Evolutionary conservation across 225 moss, liverwort and hornwort species (phyloP).

Genomic region (Physcomitrium patens): DNA sequence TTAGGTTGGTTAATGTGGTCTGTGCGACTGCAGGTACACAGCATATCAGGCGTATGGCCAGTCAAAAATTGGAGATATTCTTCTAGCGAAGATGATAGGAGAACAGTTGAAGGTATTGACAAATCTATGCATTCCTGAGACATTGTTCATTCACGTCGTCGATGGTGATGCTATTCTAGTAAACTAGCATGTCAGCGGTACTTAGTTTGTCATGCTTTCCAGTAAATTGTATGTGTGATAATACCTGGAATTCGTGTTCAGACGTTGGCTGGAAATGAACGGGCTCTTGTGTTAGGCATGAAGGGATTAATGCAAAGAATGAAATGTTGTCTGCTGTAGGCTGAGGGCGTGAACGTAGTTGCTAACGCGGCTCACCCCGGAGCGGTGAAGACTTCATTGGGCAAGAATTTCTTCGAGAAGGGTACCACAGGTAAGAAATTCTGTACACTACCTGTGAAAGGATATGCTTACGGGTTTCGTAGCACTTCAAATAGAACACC

Average conservation of each 20-base stretch:
- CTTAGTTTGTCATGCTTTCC: neutral
- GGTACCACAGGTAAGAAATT: constrained; percentile 33
- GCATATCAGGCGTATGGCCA: constrained; percentile 49
- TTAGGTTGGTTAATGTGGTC: neutral
- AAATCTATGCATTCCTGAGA: neutral
- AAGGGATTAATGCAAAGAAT: neutral
- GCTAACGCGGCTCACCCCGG: constrained; percentile 48
- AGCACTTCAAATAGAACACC: too few species aligned
- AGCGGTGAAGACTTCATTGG: constrained; percentile 40
- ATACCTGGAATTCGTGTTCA: neutral
- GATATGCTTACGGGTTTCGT: too few species aligned
- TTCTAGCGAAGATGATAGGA: constrained; percentile 47
- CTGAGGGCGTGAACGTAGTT: constrained; percentile 47
- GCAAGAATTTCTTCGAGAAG: constrained; percentile 47
- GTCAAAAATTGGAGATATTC: constrained; percentile 49
- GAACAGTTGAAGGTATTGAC: constrained; percentile 43
- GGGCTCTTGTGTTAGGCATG: neutral
- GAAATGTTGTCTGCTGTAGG: constrained; percentile 25
- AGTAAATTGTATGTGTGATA: neutral
- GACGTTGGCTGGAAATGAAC: neutral
- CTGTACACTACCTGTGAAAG: neutral
- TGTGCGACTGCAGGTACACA: constrained; percentile 29
- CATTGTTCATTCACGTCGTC: neutral
- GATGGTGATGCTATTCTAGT: neutral
- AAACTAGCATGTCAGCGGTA: neutral